A percentile compares a stretch with the other conserved stretches of the same genome.
These are phyloP conservation scores for Diaporthe velutina DNA, from an alignment of 2,329 filamentous ascomycete genomes.

Conservation along the genomic window DNA sequence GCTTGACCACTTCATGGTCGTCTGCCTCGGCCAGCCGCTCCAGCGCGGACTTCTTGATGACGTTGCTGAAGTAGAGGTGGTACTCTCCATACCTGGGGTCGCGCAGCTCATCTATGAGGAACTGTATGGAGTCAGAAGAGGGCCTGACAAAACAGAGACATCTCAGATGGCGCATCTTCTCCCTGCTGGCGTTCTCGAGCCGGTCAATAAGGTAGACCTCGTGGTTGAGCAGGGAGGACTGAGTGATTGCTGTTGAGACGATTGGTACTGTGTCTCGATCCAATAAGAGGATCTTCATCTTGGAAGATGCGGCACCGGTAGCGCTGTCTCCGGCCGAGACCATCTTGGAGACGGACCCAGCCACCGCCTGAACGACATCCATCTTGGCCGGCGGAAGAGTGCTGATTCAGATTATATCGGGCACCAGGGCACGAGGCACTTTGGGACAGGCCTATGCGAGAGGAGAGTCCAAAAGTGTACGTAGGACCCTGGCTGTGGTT, in stretches of 20 bases:
- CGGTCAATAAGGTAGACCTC: constrained; percentile 98
- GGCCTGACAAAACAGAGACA: constrained; percentile 95
- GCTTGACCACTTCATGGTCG: constrained; percentile 95
- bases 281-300: constrained; percentile 98
- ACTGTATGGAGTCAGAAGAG: constrained; percentile 91
- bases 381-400: constrained; percentile 65
- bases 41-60: constrained; percentile 94
- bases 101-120: constrained; percentile 92
- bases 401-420: not conserved
- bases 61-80: constrained; percentile 96
- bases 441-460: not conserved
- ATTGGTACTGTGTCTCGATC: constrained; percentile 95
- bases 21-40: constrained; percentile 96
- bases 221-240: constrained; percentile 93
- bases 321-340: constrained; percentile 84
- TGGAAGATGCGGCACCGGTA: constrained; percentile 77
- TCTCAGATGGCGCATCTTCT: constrained; percentile 97
- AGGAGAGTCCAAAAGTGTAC: not conserved
- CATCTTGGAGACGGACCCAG: constrained; percentile 97
- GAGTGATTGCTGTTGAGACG: constrained; percentile 93
- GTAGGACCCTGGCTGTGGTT: not conserved
- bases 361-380: constrained; percentile 94
- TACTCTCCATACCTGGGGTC: constrained; percentile 99
- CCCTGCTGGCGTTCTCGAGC: constrained; percentile 87
- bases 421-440: not conserved